These are phyloP conservation scores for Amanita polypyramis DNA, from an alignment of 768 basidiomycete genomes.

Conservation along the genomic window DNA sequence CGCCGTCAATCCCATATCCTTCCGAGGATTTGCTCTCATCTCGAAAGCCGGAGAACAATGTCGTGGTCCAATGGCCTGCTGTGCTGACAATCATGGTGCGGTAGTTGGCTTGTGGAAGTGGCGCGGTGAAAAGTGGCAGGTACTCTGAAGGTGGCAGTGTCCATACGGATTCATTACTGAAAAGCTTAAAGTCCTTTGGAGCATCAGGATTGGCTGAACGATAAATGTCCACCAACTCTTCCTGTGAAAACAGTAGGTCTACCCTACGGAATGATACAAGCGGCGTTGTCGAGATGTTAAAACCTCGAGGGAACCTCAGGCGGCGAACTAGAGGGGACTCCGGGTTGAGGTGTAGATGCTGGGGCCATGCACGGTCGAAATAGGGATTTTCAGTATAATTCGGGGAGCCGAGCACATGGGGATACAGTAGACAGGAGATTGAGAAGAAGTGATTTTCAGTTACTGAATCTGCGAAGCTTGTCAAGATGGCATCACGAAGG, in stretches of 20 bases:
- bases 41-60: conserved; percentile 30
- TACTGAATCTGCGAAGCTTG: conserved; percentile 41
- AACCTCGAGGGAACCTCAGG: conserved; percentile 37
- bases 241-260: conserved; percentile 42
- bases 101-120: conserved; percentile 41
- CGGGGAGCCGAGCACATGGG: conserved; percentile 57
- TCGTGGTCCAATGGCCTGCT: conserved; percentile 62
- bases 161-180: conserved; percentile 49
- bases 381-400: conserved; percentile 41
- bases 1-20: conserved; percentile 39
- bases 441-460: conserved; percentile 71
- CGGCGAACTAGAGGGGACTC: conserved; percentile 34
- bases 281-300: conserved; percentile 47
- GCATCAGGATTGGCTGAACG: conserved; percentile 20
- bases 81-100: conserved; percentile 54
- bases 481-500: neutral
- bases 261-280: conserved; percentile 57
- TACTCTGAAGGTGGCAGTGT: conserved; percentile 42
- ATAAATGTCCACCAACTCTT: conserved; percentile 39
- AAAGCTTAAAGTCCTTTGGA: conserved; percentile 27
- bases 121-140: conserved; percentile 35
- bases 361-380: conserved; percentile 58
- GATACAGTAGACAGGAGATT: conserved; percentile 53
- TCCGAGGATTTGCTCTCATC: conserved; percentile 16
- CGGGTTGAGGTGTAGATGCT: conserved; percentile 52